Evolutionary conservation across 768 basidiomycete genomes (phyloP), one percentile per base, ranked within the genome.

Genomic region (Suillus sp.): DNA sequence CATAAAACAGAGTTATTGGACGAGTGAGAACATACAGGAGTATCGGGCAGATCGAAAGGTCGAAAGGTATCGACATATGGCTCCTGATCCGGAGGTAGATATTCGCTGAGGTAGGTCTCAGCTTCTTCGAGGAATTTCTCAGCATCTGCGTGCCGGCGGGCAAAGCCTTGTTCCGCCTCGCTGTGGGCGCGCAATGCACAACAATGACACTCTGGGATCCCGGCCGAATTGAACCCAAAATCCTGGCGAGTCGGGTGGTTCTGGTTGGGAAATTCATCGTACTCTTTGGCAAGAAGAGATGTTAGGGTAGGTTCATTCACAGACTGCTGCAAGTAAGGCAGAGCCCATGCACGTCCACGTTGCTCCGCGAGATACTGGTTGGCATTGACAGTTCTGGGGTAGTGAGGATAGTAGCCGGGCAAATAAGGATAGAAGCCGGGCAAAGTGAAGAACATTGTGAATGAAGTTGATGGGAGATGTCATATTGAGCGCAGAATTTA

Each of bases 281-380:
- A 34, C 35, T 43, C 53, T 18, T 55, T 47, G 16, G 60, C 40
- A 35, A 16, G 60, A 3, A 64, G 35, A 27, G 48, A 30, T 53
- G 48, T 38, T n/a, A 55, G 60, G 14, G 59, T 25, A 30, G 42
- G 45, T 27, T 65, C 59, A 16, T 45, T n/a, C 16, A 54, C 25
- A 14, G 30, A 22, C 3, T n/a, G 32, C 56, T 63, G 34, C 27
- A 59, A 30, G 43, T 50, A 50, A 27, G 7, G 25, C 48, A 50
- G 6, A 27, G 48, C 48, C 16, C 16, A 8, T 27, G 48, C 48
- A 50, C 48, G 48, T 8, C 27, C 48, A 48, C 47, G 25, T 48
- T 48, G 47, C 25, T 25, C 14, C 55, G 69, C 73, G 40, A 71
- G 59, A 38, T 69, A 67, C 43, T 72, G 67, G 14, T 78, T 76